Percentiles rank a stretch among this genome's conserved stretches.
Conservation (phyloP, 2,329 filamentous ascomycete species). For the Didymella sp. region DNA sequence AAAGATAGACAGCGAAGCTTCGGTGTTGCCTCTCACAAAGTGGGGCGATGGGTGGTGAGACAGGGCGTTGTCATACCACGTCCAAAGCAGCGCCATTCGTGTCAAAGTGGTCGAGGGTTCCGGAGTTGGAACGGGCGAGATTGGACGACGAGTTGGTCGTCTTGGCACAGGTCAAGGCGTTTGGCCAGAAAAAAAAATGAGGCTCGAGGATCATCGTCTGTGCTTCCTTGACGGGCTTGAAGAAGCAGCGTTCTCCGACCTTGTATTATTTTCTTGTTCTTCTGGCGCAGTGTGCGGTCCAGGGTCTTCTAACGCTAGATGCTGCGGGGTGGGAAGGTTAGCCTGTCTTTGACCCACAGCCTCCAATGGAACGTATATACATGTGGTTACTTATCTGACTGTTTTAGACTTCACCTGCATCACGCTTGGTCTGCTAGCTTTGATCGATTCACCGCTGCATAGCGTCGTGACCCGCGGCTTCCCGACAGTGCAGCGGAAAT, state of each 20-base stretch:
- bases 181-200: neutral
- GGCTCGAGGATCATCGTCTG: neutral
- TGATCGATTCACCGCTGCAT: neutral
- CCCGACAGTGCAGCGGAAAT: neutral
- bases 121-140: neutral
- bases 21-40: neutral
- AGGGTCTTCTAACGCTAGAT: neutral
- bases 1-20: neutral
- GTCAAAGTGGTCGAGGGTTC: neutral
- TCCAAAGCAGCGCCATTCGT: neutral
- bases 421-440: neutral
- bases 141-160: neutral
- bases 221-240: neutral
- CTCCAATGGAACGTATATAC: neutral
- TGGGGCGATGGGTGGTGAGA: neutral
- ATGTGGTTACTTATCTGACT: neutral
- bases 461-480: neutral
- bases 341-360: neutral
- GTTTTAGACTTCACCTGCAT: neutral
- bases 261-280: neutral
- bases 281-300: neutral
- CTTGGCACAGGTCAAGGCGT: neutral
- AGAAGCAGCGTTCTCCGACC: neutral
- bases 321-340: neutral
- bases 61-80: neutral